Percentiles rank a stretch among this genome's conserved stretches.
These are phyloP conservation scores for Candida nonsorbophila DNA, from an alignment of 805 yeast species.

Conservation along the genomic window DNA sequence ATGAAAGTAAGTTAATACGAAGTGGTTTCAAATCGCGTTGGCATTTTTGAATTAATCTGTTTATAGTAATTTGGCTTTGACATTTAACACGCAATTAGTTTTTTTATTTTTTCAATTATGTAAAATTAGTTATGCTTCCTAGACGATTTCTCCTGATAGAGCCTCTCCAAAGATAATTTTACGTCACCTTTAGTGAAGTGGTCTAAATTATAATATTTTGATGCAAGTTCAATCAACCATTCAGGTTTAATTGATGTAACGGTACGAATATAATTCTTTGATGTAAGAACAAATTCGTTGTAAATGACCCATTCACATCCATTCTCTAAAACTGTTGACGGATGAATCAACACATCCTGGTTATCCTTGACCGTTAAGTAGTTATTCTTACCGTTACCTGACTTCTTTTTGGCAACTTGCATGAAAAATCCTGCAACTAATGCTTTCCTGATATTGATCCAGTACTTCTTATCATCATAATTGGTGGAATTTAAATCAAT, in stretches of 20 bases:
- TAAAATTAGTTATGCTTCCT: too few species aligned
- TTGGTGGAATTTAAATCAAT: slow-evolving; percentile 68
- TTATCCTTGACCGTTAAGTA: slow-evolving; percentile 91
- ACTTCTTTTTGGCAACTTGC: slow-evolving; percentile 94
- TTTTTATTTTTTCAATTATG: too few species aligned
- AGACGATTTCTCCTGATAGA: slow-evolving; percentile 14
- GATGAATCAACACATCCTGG: slow-evolving; percentile 92
- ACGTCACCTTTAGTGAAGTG: slow-evolving; percentile 70
- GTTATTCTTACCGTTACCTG: slow-evolving; percentile 50
- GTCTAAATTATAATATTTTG: slow-evolving; percentile 59
- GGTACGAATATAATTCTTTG: slow-evolving; percentile 90
- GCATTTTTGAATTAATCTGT: too few species aligned
- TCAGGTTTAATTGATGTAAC: slow-evolving; percentile 89
- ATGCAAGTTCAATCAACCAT: slow-evolving; percentile 82
- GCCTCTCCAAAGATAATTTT: slow-evolving; percentile 61
- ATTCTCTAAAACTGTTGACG: slow-evolving; percentile 83
- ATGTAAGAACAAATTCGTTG: slow-evolving; percentile 91
- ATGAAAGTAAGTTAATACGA: too few species aligned
- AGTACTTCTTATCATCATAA: slow-evolving; percentile 53
- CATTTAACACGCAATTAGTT: too few species aligned
- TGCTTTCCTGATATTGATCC: slow-evolving; percentile 79
- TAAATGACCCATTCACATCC: slow-evolving; percentile 92
- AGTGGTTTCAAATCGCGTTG: too few species aligned
- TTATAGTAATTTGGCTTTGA: too few species aligned
- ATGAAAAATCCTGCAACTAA: slow-evolving; percentile 90